Evolutionary conservation across 768 basidiomycete genomes (phyloP).

Genomic region (Trametes cubensis): DNA sequence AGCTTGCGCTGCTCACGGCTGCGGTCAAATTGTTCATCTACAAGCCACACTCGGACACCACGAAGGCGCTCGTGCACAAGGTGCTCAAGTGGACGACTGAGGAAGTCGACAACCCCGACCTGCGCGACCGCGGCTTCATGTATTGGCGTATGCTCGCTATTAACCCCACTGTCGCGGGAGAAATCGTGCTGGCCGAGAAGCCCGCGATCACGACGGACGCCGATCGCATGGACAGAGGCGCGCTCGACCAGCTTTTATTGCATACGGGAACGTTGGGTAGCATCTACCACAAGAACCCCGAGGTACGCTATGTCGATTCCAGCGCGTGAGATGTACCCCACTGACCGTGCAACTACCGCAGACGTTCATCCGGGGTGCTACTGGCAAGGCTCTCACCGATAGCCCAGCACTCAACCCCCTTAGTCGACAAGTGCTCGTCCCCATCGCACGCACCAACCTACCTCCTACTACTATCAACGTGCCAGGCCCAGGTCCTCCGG

Average conservation of each 20-base stretch:
- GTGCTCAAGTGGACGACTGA: conserved; percentile 97
- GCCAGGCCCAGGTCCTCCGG: conserved; percentile 64
- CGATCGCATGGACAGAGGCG: conserved; percentile 95
- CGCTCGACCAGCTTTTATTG: conserved; percentile 90
- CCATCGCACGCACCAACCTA: conserved; percentile 55
- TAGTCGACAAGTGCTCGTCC: conserved; percentile 72
- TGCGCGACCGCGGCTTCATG: conserved; percentile 97
- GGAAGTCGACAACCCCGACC: conserved; percentile 96
- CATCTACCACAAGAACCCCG: conserved; percentile 98
- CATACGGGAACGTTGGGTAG: conserved; percentile 94
- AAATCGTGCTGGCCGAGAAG: conserved; percentile 91
- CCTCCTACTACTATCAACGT: conserved; percentile 47
- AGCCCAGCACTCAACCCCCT: conserved; percentile 87
- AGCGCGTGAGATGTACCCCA: too few relatives aligned
- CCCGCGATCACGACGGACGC: conserved; percentile 98
- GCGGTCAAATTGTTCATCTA: conserved; percentile 95
- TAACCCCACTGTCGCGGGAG: conserved; percentile 84
- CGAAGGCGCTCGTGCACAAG: conserved; percentile 90
- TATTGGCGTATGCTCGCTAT: conserved; percentile 98
- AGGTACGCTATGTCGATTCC: conserved; percentile 47
- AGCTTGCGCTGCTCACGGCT: conserved; percentile 92
- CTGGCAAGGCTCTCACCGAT: conserved; percentile 80
- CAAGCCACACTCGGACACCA: conserved; percentile 78
- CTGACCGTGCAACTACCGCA: conserved; percentile 31
- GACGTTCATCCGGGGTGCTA: conserved; percentile 93